phyloP scores from a whole-genome alignment of 257 asterid genomes.

The Capsicum rhomboideum region DNA sequence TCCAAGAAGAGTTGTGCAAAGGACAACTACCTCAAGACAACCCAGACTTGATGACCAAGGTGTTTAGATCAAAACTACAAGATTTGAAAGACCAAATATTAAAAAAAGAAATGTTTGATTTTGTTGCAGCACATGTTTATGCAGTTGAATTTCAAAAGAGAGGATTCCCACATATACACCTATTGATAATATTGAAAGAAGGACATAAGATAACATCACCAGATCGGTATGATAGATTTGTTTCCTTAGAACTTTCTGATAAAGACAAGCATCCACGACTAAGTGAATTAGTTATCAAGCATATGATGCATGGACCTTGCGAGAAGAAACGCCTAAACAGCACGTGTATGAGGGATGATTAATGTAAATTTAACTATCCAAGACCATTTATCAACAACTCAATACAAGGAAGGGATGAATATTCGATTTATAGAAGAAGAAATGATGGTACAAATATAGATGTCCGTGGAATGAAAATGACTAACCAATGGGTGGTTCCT shows the following conservation, averaged over 20 bases:
- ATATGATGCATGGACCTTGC: conserved; percentile 7
- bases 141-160: too few species aligned
- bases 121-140: too few species aligned
- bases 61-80: too few species aligned
- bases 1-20: too few species aligned
- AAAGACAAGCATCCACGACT: background rate
- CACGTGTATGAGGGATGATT: background rate
- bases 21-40: too few species aligned
- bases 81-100: too few species aligned
- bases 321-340: background rate
- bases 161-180: background rate
- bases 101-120: too few species aligned
- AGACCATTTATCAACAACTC: too few species aligned
- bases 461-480: background rate
- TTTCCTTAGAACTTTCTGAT: background rate
- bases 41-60: too few species aligned
- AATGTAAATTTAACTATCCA: background rate
- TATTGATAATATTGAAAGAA: background rate
- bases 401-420: background rate
- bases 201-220: background rate
- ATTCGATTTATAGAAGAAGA: background rate
- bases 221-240: background rate
- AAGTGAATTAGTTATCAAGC: background rate
- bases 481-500: conserved; percentile 12
- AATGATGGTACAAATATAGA: background rate